A percentile compares a stretch with the other conserved stretches of the same genome.
These are phyloP conservation scores for Talaromyces funiculosus DNA, from an alignment of 2,329 filamentous ascomycete species.

Conservation along the genomic window DNA sequence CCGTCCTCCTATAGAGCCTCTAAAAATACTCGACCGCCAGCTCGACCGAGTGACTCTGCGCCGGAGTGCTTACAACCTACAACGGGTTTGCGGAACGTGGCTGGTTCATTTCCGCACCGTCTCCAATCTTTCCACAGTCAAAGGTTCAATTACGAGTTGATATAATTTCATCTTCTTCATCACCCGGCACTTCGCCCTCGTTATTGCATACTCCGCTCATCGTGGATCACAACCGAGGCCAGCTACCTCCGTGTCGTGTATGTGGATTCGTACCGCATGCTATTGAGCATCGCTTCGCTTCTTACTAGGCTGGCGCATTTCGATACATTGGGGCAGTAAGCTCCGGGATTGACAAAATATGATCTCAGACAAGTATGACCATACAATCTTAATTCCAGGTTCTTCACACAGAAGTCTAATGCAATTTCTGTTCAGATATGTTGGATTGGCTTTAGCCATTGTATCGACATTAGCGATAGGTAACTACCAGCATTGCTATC, in stretches of 20 bases:
- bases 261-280: neutral
- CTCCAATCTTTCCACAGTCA: neutral
- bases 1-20: neutral
- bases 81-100: conserved; percentile 12
- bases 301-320: conserved; percentile 29
- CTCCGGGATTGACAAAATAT: conserved; percentile 32
- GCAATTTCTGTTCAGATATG: conserved; percentile 32
- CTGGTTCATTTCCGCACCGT: conserved; percentile 16
- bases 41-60: neutral
- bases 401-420: neutral
- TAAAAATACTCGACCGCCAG: neutral
- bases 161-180: neutral
- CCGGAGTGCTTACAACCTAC: neutral
- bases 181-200: conserved; percentile 5
- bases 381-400: neutral
- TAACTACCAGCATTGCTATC: conserved; percentile 18
- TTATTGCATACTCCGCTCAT: neutral
- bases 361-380: conserved; percentile 40
- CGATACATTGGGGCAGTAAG: conserved; percentile 31
- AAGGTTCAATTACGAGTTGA: conserved; percentile 2
- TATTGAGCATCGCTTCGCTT: conserved; percentile 7
- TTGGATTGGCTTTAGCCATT: conserved; percentile 44
- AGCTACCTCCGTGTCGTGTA: neutral
- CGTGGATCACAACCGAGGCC: neutral
- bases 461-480: conserved; percentile 45